Evolutionary conservation across 2,329 filamentous ascomycete genomes (phyloP).

Genomic region (Dichotomopilus funicola): DNA sequence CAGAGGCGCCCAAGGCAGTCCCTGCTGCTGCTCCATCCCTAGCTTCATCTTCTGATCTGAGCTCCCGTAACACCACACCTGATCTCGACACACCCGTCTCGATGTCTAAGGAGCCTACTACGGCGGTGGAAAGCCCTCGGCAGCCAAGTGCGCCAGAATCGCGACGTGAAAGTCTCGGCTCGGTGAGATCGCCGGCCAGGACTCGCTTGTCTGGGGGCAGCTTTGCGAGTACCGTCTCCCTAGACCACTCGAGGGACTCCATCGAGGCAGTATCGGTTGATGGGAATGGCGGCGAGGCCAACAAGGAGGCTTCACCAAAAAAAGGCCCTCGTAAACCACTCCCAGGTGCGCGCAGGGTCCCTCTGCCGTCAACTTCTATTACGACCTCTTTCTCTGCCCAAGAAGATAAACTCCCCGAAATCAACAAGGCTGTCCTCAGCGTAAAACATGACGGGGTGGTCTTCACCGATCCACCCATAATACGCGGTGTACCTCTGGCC

Average conservation of each 20-base stretch:
- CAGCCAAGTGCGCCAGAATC: constrained; percentile 11
- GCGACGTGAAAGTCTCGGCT: neutral
- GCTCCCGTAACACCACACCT: constrained; percentile 12
- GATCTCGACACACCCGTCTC: constrained; percentile 5
- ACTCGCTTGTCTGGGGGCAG: constrained; percentile 8
- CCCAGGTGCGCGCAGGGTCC: constrained; percentile 11
- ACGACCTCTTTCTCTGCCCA: constrained; percentile 6
- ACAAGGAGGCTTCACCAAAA: neutral
- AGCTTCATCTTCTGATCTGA: constrained; percentile 10
- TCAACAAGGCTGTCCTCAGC: constrained; percentile 39
- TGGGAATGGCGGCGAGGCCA: neutral
- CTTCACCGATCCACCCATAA: constrained; percentile 46
- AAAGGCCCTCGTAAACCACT: constrained; percentile 11
- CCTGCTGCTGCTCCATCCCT: neutral
- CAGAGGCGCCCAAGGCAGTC: neutral
- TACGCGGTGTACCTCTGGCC: constrained; percentile 46
- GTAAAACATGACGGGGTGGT: constrained; percentile 44
- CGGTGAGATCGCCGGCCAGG: neutral
- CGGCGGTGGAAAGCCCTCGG: constrained; percentile 11
- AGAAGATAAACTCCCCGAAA: constrained; percentile 30
- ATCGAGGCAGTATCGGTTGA: neutral
- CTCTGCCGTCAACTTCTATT: constrained; percentile 9
- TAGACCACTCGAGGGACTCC: too few relatives aligned
- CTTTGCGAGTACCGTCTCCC: constrained; percentile 22
- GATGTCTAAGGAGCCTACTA: neutral